Conservation (phyloP, 2,329 filamentous ascomycete genomes). For the Exophiala sideris region DNA sequence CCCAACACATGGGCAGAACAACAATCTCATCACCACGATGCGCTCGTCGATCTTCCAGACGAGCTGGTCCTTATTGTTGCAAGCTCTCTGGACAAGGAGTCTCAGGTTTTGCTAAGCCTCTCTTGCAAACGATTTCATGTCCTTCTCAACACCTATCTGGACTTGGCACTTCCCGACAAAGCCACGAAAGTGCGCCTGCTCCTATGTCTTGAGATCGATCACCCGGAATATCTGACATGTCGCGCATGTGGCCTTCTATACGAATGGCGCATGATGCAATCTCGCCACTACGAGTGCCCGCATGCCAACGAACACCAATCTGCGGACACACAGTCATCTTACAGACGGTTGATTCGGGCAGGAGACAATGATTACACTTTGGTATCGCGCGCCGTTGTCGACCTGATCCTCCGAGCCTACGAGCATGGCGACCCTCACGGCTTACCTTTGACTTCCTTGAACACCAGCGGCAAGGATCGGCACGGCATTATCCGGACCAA, state of each 20-base stretch:
- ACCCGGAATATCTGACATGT: constrained; percentile 21
- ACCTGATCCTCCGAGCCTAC: constrained; percentile 20
- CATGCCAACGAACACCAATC: constrained; percentile 4
- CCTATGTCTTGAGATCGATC: constrained; percentile 15
- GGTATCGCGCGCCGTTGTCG: constrained; percentile 9
- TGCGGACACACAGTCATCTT: constrained; percentile 10
- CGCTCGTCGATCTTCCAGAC: constrained; percentile 19
- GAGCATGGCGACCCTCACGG: constrained; percentile 14
- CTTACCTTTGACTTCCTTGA: constrained; percentile 12
- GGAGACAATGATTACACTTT: neutral
- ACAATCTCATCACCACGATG: constrained; percentile 5
- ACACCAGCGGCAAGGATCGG: constrained; percentile 7
- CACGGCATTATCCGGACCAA: constrained; percentile 5
- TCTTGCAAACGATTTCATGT: constrained; percentile 16
- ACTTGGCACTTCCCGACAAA: constrained; percentile 12
- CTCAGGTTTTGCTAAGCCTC: constrained; percentile 15
- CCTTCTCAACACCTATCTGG: constrained; percentile 15
- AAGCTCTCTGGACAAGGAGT: constrained; percentile 14
- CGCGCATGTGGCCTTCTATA: constrained; percentile 16
- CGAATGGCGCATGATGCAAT: constrained; percentile 9
- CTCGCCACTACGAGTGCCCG: constrained; percentile 13
- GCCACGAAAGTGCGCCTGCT: constrained; percentile 14
- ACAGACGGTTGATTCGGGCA: constrained; percentile 7
- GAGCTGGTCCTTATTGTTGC: constrained; percentile 16
- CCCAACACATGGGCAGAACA: constrained; percentile 7